Percentiles rank a stretch among this genome's conserved stretches.
phyloP scores from a whole-genome alignment of 2,329 filamentous ascomycete genomes.

The Cadophora sp. region DNA sequence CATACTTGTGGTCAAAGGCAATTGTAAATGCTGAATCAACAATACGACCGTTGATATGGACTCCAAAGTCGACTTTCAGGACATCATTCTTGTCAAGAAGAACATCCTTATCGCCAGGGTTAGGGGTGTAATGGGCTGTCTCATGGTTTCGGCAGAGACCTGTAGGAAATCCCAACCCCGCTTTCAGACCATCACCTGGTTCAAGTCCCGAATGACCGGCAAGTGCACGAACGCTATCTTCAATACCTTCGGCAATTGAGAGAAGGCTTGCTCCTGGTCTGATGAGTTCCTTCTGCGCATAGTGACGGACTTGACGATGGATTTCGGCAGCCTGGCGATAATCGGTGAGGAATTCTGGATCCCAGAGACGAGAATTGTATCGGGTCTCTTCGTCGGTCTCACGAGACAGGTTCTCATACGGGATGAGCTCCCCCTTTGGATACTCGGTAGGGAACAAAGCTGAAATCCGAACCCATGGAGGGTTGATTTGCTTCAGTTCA shows the following conservation, averaged over 20 bases:
- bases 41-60: slow-evolving; percentile 81
- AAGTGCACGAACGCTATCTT: slow-evolving; percentile 59
- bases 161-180: slow-evolving; percentile 62
- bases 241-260: slow-evolving; percentile 59
- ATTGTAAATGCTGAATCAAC: slow-evolving; percentile 84
- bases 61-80: slow-evolving; percentile 83
- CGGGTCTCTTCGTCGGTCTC: slow-evolving; percentile 84
- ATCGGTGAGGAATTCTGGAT: slow-evolving; percentile 59
- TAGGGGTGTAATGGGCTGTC: slow-evolving; percentile 63
- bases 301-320: slow-evolving; percentile 61
- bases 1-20: slow-evolving; percentile 76
- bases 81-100: slow-evolving; percentile 76
- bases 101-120: slow-evolving; percentile 69
- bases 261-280: slow-evolving; percentile 57
- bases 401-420: slow-evolving; percentile 80
- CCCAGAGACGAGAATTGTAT: slow-evolving; percentile 77
- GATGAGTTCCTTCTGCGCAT: slow-evolving; percentile 52
- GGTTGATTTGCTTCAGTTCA: slow-evolving; percentile 69
- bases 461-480: slow-evolving; percentile 75
- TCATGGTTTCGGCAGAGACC: slow-evolving; percentile 60
- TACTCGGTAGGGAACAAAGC: slow-evolving; percentile 75
- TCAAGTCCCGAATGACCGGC: slow-evolving; percentile 58
- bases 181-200: slow-evolving; percentile 56
- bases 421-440: slow-evolving; percentile 77
- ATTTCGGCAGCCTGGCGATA: slow-evolving; percentile 64